Evolutionary conservation across 805 yeast species (phyloP), one percentile per base, ranked within the genome.

Genomic region (Saccharomyces mikatae): DNA sequence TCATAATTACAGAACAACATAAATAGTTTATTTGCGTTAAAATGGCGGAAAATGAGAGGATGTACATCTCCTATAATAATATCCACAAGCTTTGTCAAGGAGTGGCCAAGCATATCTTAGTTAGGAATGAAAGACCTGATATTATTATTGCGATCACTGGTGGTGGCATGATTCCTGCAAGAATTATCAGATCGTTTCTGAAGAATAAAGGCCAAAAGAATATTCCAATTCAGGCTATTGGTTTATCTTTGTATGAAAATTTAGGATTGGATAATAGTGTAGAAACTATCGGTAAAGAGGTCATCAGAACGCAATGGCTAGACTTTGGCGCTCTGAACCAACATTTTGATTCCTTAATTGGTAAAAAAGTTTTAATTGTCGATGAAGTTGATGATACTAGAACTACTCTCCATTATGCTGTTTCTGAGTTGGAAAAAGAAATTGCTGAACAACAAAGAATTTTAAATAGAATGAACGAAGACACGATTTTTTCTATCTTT

Each of bases 371-470:
- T 41, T 73, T 89, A 60, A 87, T 89, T 63, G 94, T 89, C 36
- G 96, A 89, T 70, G 96, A 89, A 74, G 96, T 89, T 49, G 96
- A 89, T 70, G 96, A 89, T 68, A 87, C 96, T 26, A 85, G 96
- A 77, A 89, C 96, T 52, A 89, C 96, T 2, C 74, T 89, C 54
- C 92, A 87, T 68, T 89, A 88, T 65, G 96, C 96, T 2, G 80
- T 88, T 44, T 75, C 82, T 10, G 96, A 89, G 71, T 75, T 89
- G 58, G 79, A 83, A 67, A 68, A 71, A 50, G 81, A 78, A 56
- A 83, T 87, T 48, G 71, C 73, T 50, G 78, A 75, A 52, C 83
- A 83, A 62, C 88, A 88, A 58, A 73, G 71, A 56, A 75, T 76
- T 63, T 73, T 83, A 54, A 84, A 85, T 44, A 80, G 86, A 60